Base-by-base conservation (phyloP, 2,329 filamentous ascomycete genomes). In the Sarocladium kiliense region DNA sequence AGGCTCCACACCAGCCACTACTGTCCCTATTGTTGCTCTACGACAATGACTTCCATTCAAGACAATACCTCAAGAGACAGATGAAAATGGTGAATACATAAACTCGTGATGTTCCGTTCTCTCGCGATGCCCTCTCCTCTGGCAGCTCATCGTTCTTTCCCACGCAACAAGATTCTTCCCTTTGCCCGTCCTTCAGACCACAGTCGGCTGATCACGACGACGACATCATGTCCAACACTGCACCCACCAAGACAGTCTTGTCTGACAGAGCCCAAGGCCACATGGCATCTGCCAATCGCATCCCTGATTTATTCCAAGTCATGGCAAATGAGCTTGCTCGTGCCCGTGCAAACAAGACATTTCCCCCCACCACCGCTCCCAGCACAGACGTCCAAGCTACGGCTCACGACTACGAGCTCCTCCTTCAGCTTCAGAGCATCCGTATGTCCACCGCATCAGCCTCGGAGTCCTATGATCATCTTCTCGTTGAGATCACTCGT, bases 401-500 rank as follows among this genome's bases (percentile, higher is more conserved):
- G 0, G 50, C 68, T 3, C 59, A 72, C 1, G 73, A 75, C 54
- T 71, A 64, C 49, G 56, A 61, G 1, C 59, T 60, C 1, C 64
- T 74, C 0, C 11, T 60, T 1, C 57, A 60, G 4, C 69, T 75
- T 19, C 63, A 65, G 0, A 51, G 63, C 2, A 58, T 61, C 4
- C 67, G 65, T 0, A 64, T 63, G 0, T 53, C 64, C 7, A 19
- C 10, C 0, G 53, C 56, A 1, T 61, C 60, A 7, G 58, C 61
- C n/a, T 41, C 60, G 0, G 49, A 62, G 1, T 49, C 61, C 0
- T 69, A 68, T 41, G 59, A 58, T 1, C 30, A 61, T 0, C 49
- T 72, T 0, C 63, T 61, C 0, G 62, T 73, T 10, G 62, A 70
- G 19, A 66, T 74, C 16, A 59, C 66, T 2, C 66, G 67, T 3